These are phyloP conservation scores for Blastobotrys proliferans DNA, from an alignment of 1,139 yeast genomes.

Conservation along the genomic window DNA sequence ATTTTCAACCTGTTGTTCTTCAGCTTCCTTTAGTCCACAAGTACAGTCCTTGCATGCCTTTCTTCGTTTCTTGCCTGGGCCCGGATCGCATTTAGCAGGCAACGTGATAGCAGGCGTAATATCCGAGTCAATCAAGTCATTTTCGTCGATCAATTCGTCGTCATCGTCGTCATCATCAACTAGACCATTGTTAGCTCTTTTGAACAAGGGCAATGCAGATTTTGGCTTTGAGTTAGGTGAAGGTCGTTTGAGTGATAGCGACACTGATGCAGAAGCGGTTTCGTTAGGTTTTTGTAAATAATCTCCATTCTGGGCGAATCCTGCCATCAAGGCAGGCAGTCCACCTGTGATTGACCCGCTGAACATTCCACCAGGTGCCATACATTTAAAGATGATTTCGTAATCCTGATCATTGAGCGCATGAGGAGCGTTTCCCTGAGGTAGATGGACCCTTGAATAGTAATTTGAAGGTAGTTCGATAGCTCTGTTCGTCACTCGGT, in stretches of 20 bases:
- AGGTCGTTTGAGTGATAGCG: constrained; percentile 11
- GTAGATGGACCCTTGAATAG: constrained; percentile 57
- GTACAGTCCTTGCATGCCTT: constrained; percentile 92
- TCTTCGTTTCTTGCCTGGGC: constrained; percentile 50
- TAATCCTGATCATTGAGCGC: constrained; percentile 45
- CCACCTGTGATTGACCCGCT: constrained; percentile 39
- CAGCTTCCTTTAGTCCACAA: constrained; percentile 84
- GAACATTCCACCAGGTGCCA: constrained; percentile 48
- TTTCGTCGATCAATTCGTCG: constrained; percentile 44
- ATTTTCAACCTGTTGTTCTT: constrained; percentile 38
- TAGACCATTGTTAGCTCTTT: constrained; percentile 36
- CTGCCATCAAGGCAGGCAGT: constrained; percentile 59
- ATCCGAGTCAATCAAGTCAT: constrained; percentile 40
- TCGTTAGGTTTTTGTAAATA: constrained; percentile 30
- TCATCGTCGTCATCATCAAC: constrained; percentile 40
- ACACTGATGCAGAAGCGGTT: constrained; percentile 23
- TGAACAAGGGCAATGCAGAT: constrained; percentile 17
- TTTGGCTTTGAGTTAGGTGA: constrained; percentile 3
- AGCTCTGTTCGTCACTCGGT: constrained; percentile 58
- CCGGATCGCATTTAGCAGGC: constrained; percentile 41
- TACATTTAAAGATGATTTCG: constrained; percentile 39
- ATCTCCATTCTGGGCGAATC: constrained; percentile 46
- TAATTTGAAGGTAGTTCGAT: constrained; percentile 44
- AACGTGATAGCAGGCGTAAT: constrained; percentile 39
- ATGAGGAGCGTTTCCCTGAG: constrained; percentile 38